Percentiles rank a stretch among this genome's conserved stretches.
These are phyloP conservation scores for Dillenia turbinata DNA, from an alignment of 164 flowering plant species.

Conservation along the genomic window DNA sequence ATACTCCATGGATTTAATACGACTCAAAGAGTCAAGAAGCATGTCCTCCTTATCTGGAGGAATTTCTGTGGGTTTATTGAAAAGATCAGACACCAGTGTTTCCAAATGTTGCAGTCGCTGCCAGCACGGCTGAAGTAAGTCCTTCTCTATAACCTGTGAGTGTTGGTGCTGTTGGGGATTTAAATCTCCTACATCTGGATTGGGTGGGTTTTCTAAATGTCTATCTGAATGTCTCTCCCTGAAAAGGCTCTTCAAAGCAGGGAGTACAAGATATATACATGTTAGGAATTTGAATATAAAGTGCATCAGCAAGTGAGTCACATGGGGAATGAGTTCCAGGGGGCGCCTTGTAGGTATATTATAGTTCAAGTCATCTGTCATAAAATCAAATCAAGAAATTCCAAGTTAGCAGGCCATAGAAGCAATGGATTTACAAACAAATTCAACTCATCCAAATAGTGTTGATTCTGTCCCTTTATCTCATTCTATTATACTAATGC, in stretches of 20 bases:
- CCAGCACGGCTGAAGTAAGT: slow-evolving; percentile 45
- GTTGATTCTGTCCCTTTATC: too few species aligned
- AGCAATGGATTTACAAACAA: too few species aligned
- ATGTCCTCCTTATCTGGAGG: slow-evolving; percentile 85
- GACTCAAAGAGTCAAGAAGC: slow-evolving; percentile 72
- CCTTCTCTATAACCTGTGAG: slow-evolving; percentile 20
- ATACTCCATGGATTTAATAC: slow-evolving; percentile 76
- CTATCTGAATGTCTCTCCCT: slow-evolving; percentile 18
- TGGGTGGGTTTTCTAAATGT: slow-evolving; percentile 12
- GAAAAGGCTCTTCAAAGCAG: slow-evolving; percentile 31
- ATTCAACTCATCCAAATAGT: too few species aligned
- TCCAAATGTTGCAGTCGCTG: slow-evolving; percentile 74
- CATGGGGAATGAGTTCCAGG: slow-evolving; percentile 19
- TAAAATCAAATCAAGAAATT: slow-evolving; percentile 2
- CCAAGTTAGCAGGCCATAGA: neutral
- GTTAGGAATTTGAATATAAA: slow-evolving; percentile 39
- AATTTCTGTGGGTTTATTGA: slow-evolving; percentile 56
- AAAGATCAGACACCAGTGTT: slow-evolving; percentile 48
- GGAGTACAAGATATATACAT: slow-evolving; percentile 35
- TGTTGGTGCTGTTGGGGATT: slow-evolving; percentile 18
- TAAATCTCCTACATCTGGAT: slow-evolving; percentile 15
- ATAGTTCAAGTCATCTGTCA: slow-evolving; percentile 29
- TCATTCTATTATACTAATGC: too few species aligned
- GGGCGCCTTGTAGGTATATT: slow-evolving; percentile 17
- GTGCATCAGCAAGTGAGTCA: slow-evolving; percentile 22